Conservation (phyloP, 352 stramenopile species). For the Peronospora farinosa region DNA sequence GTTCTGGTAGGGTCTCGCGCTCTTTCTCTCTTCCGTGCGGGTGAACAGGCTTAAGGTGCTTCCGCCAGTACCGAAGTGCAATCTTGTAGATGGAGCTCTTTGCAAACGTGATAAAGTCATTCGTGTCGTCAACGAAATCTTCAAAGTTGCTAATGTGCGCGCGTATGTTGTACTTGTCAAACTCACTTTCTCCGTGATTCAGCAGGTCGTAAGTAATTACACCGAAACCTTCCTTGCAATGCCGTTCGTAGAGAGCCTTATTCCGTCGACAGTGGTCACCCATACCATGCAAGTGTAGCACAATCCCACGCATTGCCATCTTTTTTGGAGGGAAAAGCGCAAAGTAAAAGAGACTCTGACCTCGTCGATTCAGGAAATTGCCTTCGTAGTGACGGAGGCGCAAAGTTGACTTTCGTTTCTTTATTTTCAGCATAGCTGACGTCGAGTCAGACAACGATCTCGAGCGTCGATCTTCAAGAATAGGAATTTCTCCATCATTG, state of each 20-base stretch:
- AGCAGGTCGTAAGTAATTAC: constrained; percentile 56
- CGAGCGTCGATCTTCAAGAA: background rate
- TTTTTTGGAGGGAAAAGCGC: constrained; percentile 41
- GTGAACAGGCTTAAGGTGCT: constrained; percentile 26
- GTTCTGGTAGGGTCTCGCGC: constrained; percentile 12
- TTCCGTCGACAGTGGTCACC: constrained; percentile 54
- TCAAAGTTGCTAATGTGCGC: constrained; percentile 34
- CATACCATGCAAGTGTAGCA: constrained; percentile 56
- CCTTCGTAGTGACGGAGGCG: constrained; percentile 32
- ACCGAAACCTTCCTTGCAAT: constrained; percentile 41
- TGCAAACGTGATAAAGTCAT: constrained; percentile 37
- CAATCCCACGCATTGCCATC: constrained; percentile 37
- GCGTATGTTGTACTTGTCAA: constrained; percentile 28
- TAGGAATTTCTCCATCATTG: background rate
- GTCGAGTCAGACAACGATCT: constrained; percentile 17
- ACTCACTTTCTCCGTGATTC: constrained; percentile 39
- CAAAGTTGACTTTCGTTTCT: constrained; percentile 9
- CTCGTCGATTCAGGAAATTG: constrained; percentile 43
- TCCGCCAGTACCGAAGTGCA: constrained; percentile 29
- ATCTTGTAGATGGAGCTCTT: constrained; percentile 29
- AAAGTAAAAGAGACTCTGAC: constrained; percentile 49
- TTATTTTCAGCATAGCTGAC: constrained; percentile 3
- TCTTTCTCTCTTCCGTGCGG: constrained; percentile 24
- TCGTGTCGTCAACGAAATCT: constrained; percentile 42
- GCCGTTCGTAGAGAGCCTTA: constrained; percentile 39